phyloP scores from a whole-genome alignment of 768 basidiomycete genomes.

The Trametes elegans region DNA sequence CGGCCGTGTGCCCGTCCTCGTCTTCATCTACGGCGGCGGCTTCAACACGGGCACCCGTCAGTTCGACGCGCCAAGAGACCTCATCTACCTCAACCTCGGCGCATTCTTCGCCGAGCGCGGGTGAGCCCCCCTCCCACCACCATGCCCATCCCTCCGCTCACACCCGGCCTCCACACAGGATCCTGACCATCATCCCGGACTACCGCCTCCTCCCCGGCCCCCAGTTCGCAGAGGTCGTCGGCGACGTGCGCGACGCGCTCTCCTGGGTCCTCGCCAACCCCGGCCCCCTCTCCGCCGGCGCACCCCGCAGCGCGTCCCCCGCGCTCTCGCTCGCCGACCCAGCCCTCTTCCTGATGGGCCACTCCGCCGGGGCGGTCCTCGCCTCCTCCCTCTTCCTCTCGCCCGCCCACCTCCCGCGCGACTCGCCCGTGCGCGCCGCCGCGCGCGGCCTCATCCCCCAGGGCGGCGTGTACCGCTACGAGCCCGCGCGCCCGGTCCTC shows the following conservation, averaged over 20 bases:
- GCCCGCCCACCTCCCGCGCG: slow-evolving; percentile 17
- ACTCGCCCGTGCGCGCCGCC: slow-evolving; percentile 27
- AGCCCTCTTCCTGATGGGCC: slow-evolving; percentile 54
- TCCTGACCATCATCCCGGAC: slow-evolving; percentile 65
- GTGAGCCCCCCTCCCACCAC: slow-evolving; percentile 9
- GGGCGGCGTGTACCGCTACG: slow-evolving; percentile 44
- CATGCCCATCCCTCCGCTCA: not conserved
- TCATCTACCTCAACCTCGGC: slow-evolving; percentile 56
- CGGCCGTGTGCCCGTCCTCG: slow-evolving; percentile 46
- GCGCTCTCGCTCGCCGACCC: slow-evolving; percentile 23
- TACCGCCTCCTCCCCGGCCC: slow-evolving; percentile 61
- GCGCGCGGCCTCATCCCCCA: slow-evolving; percentile 47
- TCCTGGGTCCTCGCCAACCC: slow-evolving; percentile 46
- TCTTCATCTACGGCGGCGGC: slow-evolving; percentile 70
- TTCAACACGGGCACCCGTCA: slow-evolving; percentile 52
- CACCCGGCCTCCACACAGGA: slow-evolving; percentile 20
- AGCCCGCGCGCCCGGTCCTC: not conserved
- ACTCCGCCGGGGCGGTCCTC: slow-evolving; percentile 62
- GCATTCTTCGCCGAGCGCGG: slow-evolving; percentile 61
- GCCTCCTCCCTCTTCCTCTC: slow-evolving; percentile 42
- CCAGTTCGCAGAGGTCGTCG: slow-evolving; percentile 51
- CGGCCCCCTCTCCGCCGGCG: slow-evolving; percentile 11
- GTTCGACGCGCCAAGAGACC: slow-evolving; percentile 44
- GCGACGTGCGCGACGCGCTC: slow-evolving; percentile 61
- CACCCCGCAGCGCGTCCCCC: not conserved